phyloP scores from a whole-genome alignment of 2,329 filamentous ascomycete genomes.

The Dactylellina parvicollis region DNA sequence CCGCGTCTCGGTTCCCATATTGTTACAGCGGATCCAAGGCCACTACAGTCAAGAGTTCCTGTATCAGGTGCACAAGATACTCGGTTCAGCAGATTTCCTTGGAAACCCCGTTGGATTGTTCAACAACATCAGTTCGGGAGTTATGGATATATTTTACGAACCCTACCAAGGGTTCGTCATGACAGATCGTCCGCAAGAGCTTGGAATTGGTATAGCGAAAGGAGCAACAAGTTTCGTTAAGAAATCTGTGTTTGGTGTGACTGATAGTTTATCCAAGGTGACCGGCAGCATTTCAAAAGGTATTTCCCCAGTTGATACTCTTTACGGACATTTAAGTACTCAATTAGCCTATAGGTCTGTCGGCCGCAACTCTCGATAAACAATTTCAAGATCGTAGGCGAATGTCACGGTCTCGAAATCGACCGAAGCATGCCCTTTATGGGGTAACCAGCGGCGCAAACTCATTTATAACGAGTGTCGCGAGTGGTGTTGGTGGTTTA shows the following conservation, averaged over 20 bases:
- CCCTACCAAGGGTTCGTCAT: constrained; percentile 97
- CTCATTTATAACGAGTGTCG: constrained; percentile 89
- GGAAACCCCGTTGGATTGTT: constrained; percentile 97
- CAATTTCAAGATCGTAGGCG: constrained; percentile 97
- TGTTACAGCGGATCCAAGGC: constrained; percentile 85
- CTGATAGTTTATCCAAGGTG: constrained; percentile 96
- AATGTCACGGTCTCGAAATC: constrained; percentile 90
- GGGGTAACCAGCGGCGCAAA: constrained; percentile 95
- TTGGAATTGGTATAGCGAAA: constrained; percentile 94
- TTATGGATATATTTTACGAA: constrained; percentile 98
- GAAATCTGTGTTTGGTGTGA: constrained; percentile 97
- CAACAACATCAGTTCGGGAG: constrained; percentile 96
- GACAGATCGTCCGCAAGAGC: constrained; percentile 92
- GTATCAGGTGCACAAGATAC: constrained; percentile 94
- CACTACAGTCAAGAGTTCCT: constrained; percentile 98
- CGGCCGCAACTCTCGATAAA: constrained; percentile 94
- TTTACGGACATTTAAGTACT: neutral
- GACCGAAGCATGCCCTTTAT: constrained; percentile 96
- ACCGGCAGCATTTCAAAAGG: constrained; percentile 96
- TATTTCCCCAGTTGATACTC: constrained; percentile 6
- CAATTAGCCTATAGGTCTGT: constrained; percentile 68
- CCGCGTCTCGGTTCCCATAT: constrained; percentile 82
- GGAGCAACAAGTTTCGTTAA: constrained; percentile 97
- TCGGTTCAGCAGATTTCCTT: constrained; percentile 96
- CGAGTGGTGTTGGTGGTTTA: constrained; percentile 90